These are phyloP conservation scores for Diutina rugosa DNA, from an alignment of 1,139 yeast genomes.

Conservation along the genomic window DNA sequence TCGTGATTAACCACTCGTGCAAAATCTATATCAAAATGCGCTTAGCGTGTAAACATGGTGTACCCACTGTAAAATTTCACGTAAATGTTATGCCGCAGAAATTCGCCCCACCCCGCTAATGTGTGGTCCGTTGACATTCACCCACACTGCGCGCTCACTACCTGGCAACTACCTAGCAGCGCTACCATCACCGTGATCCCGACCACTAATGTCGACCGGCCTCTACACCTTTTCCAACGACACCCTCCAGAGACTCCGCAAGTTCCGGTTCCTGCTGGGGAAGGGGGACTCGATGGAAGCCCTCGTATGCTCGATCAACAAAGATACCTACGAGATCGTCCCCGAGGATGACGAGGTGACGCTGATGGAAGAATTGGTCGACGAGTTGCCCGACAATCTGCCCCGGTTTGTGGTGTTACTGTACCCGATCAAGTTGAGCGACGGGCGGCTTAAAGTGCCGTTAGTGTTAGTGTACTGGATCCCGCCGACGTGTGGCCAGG, in stretches of 20 bases:
- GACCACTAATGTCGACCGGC: background rate
- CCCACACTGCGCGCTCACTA: background rate
- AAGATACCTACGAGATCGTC: conserved; percentile 41
- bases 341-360: conserved; percentile 33
- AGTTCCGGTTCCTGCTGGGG: conserved; percentile 61
- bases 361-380: conserved; percentile 47
- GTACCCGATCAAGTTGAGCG: conserved; percentile 56
- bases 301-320: conserved; percentile 43
- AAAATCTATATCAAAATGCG: background rate
- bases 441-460: conserved; percentile 67
- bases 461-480: conserved; percentile 73
- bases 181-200: background rate
- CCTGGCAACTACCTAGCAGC: background rate
- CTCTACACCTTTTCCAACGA: conserved; percentile 56
- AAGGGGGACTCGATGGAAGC: conserved; percentile 56
- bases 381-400: conserved; percentile 69
- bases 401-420: conserved; percentile 71
- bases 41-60: background rate
- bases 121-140: background rate
- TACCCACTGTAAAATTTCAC: background rate
- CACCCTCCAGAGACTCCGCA: conserved; percentile 48
- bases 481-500: conserved; percentile 74
- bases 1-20: no score
- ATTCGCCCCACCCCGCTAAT: background rate
- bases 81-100: background rate